Base-by-base conservation (phyloP, 768 basidiomycete genomes). In the Hygrophoropsis aurantiaca region DNA sequence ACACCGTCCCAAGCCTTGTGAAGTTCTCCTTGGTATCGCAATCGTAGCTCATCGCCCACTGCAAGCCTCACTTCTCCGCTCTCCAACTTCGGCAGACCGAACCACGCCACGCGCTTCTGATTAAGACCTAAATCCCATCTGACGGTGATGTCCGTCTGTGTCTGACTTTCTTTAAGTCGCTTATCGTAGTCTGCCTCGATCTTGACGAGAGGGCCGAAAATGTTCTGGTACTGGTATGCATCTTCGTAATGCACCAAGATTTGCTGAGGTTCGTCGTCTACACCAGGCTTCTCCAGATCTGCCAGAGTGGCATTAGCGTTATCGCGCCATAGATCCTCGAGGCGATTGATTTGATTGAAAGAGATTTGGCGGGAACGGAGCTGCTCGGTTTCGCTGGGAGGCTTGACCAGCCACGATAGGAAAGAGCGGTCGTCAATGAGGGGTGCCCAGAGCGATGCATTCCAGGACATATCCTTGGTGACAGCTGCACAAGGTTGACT, bases 101-200 rank as follows among this genome's bases (percentile, higher is more conserved):
- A 99, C 93, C 95, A 99, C 0, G 97, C 95, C n/a, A 98, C 87
- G 24, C 97, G 82, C 71, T 97, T 98, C 71, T 99, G 97, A 66
- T 99, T 99, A 56, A 99, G 72, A 64, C 97, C 97, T 42, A 98
- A 74, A 68, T 99, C 97, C 97, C 97, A 99, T 37, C 97, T 77
- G 19, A 99, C 87, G 21, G 85, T 84, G 59, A 99, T 94, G 52
- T 95, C 92, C 4, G 90, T 97, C 71, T 99, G 95, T 0, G 97
- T 98, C 72, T 99, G 97, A 51, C 92, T 91, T 67, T 99, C 97
- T 70, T 99, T 99, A 59, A 98, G 78, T 45, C 86, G 81, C 71
- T 97, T 97, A 64, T 99, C 97, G 59, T 97, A 99, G 71, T 99
- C 97, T 2, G 97, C 97, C 62, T 99, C 97, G 57, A 99, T 98